These are phyloP conservation scores for Delitschia confertaspora DNA, from an alignment of 495 filamentous ascomycete genomes.

Conservation along the genomic window DNA sequence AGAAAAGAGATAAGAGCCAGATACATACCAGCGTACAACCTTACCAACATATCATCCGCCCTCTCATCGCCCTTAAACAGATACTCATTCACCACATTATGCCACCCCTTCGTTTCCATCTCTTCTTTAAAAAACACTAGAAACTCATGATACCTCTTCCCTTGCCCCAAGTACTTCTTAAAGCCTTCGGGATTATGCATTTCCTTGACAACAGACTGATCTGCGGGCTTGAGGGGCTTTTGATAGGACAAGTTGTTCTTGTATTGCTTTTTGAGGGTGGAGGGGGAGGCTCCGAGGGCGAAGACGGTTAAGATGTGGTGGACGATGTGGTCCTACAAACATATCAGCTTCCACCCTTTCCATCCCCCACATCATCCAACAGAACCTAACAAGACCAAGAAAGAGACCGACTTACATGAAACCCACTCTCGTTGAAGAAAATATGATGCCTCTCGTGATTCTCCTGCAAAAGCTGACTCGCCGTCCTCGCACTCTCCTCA, in stretches of 20 bases:
- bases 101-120: constrained; percentile 54
- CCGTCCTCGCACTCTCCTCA: constrained; percentile 49
- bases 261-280: constrained; percentile 50
- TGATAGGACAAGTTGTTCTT: constrained; percentile 55
- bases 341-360: background rate
- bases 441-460: constrained; percentile 70
- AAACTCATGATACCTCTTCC: constrained; percentile 56
- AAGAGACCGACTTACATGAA: constrained; percentile 38
- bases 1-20: too few species aligned
- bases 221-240: constrained; percentile 36
- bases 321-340: constrained; percentile 49
- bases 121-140: constrained; percentile 63
- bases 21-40: constrained; percentile 49
- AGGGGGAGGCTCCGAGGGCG: constrained; percentile 57
- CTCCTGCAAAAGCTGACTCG: constrained; percentile 59
- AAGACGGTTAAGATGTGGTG: constrained; percentile 71
- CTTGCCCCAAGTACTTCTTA: constrained; percentile 43
- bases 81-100: constrained; percentile 52
- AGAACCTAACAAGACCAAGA: too few species aligned
- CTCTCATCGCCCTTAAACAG: constrained; percentile 53
- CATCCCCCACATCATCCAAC: too few species aligned
- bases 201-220: constrained; percentile 41
- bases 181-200: constrained; percentile 47
- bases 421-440: constrained; percentile 62
- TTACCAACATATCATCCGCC: constrained; percentile 52